phyloP scores from a whole-genome alignment of 1,284 basidiomycete species.

The Boletus austroedulis region DNA sequence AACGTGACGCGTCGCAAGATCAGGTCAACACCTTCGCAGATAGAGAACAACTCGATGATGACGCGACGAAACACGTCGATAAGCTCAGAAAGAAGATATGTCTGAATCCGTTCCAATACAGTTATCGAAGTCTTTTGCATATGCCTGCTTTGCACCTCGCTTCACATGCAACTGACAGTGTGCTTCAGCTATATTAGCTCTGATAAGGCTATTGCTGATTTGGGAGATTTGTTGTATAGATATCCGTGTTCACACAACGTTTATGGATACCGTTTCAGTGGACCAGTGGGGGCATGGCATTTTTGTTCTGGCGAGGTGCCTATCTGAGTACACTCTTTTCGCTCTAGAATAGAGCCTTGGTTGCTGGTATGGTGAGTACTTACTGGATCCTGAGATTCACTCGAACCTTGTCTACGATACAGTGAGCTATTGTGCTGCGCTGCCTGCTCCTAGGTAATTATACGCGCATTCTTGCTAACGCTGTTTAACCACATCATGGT shows the following conservation, averaged over 20 bases:
- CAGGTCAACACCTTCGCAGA: conserved; percentile 41
- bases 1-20: conserved; percentile 65
- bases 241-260: conserved; percentile 8
- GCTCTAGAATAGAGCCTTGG: conserved; percentile 82
- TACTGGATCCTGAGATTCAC: conserved; percentile 13
- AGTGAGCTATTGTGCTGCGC: background rate
- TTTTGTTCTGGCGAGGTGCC: no score
- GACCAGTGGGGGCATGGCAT: conserved; percentile 67
- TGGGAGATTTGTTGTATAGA: conserved; percentile 61
- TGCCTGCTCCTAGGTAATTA: background rate
- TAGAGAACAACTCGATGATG: conserved; percentile 33
- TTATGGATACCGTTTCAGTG: conserved; percentile 42
- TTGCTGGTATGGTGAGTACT: conserved; percentile 73
- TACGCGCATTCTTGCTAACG: conserved; percentile 1
- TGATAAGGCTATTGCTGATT: conserved; percentile 92
- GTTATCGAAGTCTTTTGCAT: conserved; percentile 87
- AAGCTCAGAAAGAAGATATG: conserved; percentile 67
- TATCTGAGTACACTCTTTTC: conserved; percentile 91
- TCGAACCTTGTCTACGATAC: conserved; percentile 3
- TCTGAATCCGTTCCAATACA: conserved; percentile 86
- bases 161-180: background rate
- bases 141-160: conserved; percentile 23
- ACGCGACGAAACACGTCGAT: conserved; percentile 46
- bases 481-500: conserved; percentile 19
- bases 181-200: conserved; percentile 77